phyloP scores from a whole-genome alignment of 495 filamentous ascomycete genomes.

The Aspergillus biplanus region DNA sequence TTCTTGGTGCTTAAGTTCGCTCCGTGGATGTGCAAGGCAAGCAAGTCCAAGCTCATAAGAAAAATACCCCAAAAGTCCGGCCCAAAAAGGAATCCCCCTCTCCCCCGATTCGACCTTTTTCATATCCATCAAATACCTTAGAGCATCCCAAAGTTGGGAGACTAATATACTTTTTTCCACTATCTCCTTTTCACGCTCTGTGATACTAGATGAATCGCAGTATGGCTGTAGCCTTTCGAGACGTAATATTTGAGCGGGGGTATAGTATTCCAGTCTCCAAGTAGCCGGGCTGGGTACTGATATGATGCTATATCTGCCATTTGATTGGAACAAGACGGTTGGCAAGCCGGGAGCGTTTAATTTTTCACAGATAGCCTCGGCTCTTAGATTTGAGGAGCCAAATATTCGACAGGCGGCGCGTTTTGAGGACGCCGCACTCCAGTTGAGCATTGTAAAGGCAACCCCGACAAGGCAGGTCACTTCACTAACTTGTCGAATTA shows the following conservation, averaged over 20 bases:
- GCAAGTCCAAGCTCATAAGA: conserved; percentile 84
- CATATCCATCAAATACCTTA: conserved; percentile 58
- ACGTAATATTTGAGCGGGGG: conserved; percentile 27
- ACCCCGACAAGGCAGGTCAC: conserved; percentile 31
- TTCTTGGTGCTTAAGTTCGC: conserved; percentile 14
- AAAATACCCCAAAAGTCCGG: conserved; percentile 87
- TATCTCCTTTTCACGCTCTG: background rate
- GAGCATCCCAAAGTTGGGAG: conserved; percentile 44
- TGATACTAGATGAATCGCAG: conserved; percentile 6
- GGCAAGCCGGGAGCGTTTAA: conserved; percentile 43
- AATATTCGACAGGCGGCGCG: conserved; percentile 35
- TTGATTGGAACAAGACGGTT: conserved; percentile 47
- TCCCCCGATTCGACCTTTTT: conserved; percentile 48
- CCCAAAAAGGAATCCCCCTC: conserved; percentile 69
- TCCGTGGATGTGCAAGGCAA: conserved; percentile 42
- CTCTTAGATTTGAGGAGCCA: conserved; percentile 23
- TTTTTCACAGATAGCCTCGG: conserved; percentile 40
- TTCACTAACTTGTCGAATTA: conserved; percentile 31
- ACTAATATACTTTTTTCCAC: conserved; percentile 34
- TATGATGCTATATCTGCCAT: conserved; percentile 45
- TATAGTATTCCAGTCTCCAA: conserved; percentile 49
- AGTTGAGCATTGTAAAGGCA: conserved; percentile 42
- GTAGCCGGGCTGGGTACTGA: conserved; percentile 44
- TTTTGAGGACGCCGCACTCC: conserved; percentile 38
- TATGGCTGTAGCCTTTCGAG: conserved; percentile 27